A percentile compares a stretch with the other conserved stretches of the same genome.
These are phyloP conservation scores for Alternaria sp. DNA, from an alignment of 2,329 filamentous ascomycete genomes.

Conservation along the genomic window DNA sequence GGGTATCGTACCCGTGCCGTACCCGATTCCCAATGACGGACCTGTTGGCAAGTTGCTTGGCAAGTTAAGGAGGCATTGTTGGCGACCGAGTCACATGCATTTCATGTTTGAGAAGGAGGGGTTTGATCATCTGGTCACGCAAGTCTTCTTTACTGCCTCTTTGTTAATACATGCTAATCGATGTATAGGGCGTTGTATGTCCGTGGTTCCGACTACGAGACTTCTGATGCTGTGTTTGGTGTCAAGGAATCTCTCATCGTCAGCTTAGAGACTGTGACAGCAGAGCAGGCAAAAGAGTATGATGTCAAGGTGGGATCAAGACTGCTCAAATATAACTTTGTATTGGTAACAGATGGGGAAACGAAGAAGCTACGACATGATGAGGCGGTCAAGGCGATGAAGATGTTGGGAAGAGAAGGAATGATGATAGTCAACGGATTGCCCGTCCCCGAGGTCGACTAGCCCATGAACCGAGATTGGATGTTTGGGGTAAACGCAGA, in stretches of 20 bases:
- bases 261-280: slow-evolving; percentile 37
- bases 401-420: slow-evolving; percentile 67
- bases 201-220: slow-evolving; percentile 80
- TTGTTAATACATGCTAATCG: not conserved
- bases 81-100: slow-evolving; percentile 52
- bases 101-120: slow-evolving; percentile 70
- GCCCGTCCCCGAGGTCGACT: slow-evolving; percentile 75
- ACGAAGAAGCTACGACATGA: slow-evolving; percentile 71
- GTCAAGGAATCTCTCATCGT: slow-evolving; percentile 78
- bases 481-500: not conserved
- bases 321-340: slow-evolving; percentile 76
- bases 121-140: slow-evolving; percentile 81
- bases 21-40: slow-evolving; percentile 80
- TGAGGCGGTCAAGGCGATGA: slow-evolving; percentile 72
- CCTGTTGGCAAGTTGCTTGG: slow-evolving; percentile 67
- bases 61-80: slow-evolving; percentile 45
- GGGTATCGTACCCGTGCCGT: slow-evolving; percentile 83
- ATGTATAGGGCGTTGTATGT: slow-evolving; percentile 73
- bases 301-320: slow-evolving; percentile 69
- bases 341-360: slow-evolving; percentile 76
- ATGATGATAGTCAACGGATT: slow-evolving; percentile 79
- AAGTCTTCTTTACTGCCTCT: slow-evolving; percentile 52
- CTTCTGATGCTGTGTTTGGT: slow-evolving; percentile 84
- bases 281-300: slow-evolving; percentile 54
- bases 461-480: not conserved